phyloP scores from a whole-genome alignment of 371 early-diverging fungal species.

The Fennellomyces sp. region DNA sequence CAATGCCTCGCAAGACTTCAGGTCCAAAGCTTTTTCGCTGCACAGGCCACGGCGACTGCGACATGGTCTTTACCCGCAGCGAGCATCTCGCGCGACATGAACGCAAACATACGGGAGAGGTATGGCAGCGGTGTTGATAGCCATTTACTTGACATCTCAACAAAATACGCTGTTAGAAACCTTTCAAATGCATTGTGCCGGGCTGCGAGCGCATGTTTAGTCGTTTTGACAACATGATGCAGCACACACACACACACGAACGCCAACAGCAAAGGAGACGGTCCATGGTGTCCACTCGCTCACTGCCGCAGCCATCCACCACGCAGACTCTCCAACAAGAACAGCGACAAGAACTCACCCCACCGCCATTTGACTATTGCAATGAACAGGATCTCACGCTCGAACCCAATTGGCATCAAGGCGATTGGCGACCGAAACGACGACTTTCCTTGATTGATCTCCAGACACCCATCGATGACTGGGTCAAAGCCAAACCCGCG shows the following conservation, averaged over 20 bases:
- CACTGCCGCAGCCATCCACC: constrained; percentile 14
- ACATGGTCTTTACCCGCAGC: constrained; percentile 65
- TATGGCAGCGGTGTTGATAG: neutral
- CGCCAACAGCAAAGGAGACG: constrained; percentile 2
- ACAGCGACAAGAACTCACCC: neutral
- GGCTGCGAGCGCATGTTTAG: constrained; percentile 60
- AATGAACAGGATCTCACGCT: neutral
- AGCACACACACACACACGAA: constrained; percentile 61
- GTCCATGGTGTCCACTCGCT: constrained; percentile 12
- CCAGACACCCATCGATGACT: constrained; percentile 18
- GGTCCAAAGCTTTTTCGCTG: constrained; percentile 59
- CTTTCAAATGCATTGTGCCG: constrained; percentile 59
- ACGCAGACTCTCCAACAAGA: neutral
- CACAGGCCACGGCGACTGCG: constrained; percentile 58
- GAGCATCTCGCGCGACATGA: constrained; percentile 62
- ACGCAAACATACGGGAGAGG: constrained; percentile 63
- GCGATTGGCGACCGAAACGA: constrained; percentile 4
- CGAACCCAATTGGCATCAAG: constrained; percentile 1
- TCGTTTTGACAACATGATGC: constrained; percentile 69
- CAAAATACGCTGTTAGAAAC: constrained; percentile 34
- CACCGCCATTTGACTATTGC: neutral
- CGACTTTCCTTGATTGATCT: constrained; percentile 18
- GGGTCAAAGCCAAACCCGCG: neutral
- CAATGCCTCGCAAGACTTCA: neutral
- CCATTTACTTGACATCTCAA: neutral